phyloP scores from a whole-genome alignment of 179 eudicot species.

The Silene coronaria region DNA sequence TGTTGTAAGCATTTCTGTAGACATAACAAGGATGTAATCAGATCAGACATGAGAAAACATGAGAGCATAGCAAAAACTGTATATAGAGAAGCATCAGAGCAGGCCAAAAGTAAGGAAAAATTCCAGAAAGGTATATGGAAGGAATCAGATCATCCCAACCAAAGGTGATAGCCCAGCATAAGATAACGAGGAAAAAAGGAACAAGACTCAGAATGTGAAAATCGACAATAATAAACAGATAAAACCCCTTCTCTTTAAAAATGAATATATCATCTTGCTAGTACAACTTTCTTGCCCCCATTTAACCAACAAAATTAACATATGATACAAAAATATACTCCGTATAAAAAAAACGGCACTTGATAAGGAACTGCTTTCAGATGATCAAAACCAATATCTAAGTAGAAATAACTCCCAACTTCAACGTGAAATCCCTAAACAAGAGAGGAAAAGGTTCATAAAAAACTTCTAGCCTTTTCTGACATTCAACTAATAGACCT shows the following conservation, averaged over 20 bases:
- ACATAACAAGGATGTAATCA: too few species aligned
- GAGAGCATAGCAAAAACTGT: too few species aligned
- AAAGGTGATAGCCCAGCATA: too few species aligned
- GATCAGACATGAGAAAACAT: too few species aligned
- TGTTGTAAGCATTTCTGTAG: too few species aligned
- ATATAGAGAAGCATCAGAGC: too few species aligned
- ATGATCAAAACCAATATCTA: slow-evolving; percentile 4
- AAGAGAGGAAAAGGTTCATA: background rate
- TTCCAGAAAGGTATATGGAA: too few species aligned
- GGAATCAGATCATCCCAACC: too few species aligned
- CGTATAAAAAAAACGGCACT: background rate
- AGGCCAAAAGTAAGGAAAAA: too few species aligned
- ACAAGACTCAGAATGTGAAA: background rate
- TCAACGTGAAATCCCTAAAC: background rate
- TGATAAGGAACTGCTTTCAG: background rate
- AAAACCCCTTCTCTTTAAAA: background rate
- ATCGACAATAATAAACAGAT: background rate
- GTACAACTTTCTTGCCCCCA: background rate
- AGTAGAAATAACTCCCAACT: background rate
- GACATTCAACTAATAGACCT: background rate
- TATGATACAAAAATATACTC: too few species aligned
- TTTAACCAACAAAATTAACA: background rate
- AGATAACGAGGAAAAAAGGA: too few species aligned
- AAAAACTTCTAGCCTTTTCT: background rate
- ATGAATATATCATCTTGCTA: background rate